phyloP scores from a whole-genome alignment of 441 rosid genomes.

The Flueggea neowawraea region DNA sequence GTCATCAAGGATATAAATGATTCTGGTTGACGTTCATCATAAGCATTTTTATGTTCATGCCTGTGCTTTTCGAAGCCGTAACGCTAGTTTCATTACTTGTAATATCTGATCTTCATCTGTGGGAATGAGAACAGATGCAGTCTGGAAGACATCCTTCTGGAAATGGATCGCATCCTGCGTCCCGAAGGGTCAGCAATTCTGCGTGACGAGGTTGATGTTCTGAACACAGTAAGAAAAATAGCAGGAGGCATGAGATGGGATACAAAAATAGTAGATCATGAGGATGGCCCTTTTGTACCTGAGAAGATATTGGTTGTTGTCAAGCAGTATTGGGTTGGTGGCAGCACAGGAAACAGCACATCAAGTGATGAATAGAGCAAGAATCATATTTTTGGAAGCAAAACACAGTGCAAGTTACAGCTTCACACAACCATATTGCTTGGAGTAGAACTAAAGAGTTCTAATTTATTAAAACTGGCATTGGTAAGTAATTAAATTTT shows the following conservation, averaged over 20 bases:
- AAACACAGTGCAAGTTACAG: background rate
- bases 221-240: slow-evolving; percentile 66
- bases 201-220: slow-evolving; percentile 74
- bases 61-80: background rate
- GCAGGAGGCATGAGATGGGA: slow-evolving; percentile 91
- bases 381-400: background rate
- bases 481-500: too few relatives aligned
- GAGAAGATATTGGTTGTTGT: slow-evolving; percentile 75
- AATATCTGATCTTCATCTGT: slow-evolving; percentile 3
- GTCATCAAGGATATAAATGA: too few relatives aligned
- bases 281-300: slow-evolving; percentile 93
- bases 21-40: too few relatives aligned
- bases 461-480: too few relatives aligned
- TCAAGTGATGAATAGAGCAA: slow-evolving; percentile 27
- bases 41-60: too few relatives aligned
- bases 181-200: slow-evolving; percentile 87
- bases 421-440: background rate
- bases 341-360: slow-evolving; percentile 47
- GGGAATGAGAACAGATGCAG: slow-evolving; percentile 52
- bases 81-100: background rate
- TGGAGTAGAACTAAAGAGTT: too few relatives aligned
- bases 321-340: slow-evolving; percentile 88
- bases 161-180: slow-evolving; percentile 83
- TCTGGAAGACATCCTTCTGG: slow-evolving; percentile 80
- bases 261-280: slow-evolving; percentile 80